Conservation (phyloP, 2,329 filamentous ascomycete species). For the Neocucurbitaria cava region DNA sequence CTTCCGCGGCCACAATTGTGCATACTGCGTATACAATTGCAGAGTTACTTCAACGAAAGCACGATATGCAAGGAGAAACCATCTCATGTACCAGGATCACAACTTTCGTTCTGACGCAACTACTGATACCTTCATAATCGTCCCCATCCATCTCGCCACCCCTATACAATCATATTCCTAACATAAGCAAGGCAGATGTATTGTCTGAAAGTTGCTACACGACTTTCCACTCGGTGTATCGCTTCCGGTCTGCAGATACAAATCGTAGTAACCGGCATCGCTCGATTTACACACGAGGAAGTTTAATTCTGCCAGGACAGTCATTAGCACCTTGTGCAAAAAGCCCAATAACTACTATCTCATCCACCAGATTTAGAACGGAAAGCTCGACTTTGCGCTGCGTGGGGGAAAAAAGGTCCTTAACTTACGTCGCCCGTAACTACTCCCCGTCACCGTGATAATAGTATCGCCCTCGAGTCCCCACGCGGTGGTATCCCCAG, state of each 20-base stretch:
- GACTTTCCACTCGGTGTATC: constrained; percentile 57
- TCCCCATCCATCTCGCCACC: too few relatives aligned
- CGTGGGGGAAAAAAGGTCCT: neutral
- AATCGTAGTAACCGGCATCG: constrained; percentile 55
- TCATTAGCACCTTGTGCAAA: neutral
- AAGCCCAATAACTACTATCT: neutral
- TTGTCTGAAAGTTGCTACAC: constrained; percentile 63
- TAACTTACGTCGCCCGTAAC: constrained; percentile 53
- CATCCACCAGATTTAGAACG: too few relatives aligned
- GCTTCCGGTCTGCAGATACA: constrained; percentile 62
- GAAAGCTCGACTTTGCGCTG: too few relatives aligned
- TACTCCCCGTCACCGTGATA: constrained; percentile 55
- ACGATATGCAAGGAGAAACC: neutral
- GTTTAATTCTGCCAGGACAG: constrained; percentile 52
- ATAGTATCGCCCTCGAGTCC: constrained; percentile 58
- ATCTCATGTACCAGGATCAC: too few relatives aligned
- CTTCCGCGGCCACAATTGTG: constrained; percentile 1
- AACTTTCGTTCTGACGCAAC: too few relatives aligned
- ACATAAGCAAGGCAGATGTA: constrained; percentile 62
- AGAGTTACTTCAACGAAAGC: too few relatives aligned
- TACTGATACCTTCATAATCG: too few relatives aligned
- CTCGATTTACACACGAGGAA: constrained; percentile 58
- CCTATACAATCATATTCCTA: too few relatives aligned
- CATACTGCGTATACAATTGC: too few relatives aligned
- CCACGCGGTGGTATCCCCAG: constrained; percentile 58